Base-by-base conservation (phyloP, 441 rosid species). In the Adansonia madagascariensis region DNA sequence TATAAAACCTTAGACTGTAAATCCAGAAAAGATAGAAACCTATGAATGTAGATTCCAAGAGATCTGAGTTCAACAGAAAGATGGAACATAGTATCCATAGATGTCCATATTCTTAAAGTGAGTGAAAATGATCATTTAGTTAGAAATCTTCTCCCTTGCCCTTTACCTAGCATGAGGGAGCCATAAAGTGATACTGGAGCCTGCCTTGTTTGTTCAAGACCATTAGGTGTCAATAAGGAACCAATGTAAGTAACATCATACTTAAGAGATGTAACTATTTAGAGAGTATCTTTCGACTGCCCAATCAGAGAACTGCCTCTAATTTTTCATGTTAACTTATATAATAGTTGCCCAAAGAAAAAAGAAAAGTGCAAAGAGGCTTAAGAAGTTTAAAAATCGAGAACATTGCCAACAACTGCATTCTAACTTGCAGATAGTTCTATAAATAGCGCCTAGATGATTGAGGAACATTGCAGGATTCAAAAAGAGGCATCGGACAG, bases 21-120 rank as follows among this genome's bases (percentile, higher is more conserved):
- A 67, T 67, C 7, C 10, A 6, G 55, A 67, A 67, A 63, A 67
- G 55, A 46, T 46, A 44, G 72, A 67, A 67, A 67, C 72, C 72
- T 20, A 67, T 46, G 55, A n/a, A 44, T 20, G 56, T 44, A 9
- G 53, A 67, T 6, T 46, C 35, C 35, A 1, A 15, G 15, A 46
- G 17, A 67, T 67, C 17, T 20, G 47, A 67, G 3, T 44, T 46
- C 47, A 17, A 64, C 6, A 39, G 22, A 64, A 64, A 67, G 50
- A 65, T 10, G 18, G 27, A 65, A 65, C 50, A 41, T 41, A 41
- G 24, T 15, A 65, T n/a, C 24, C 70, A 10, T 65, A 46, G 70
- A 41, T 39, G 50, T 65, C 49, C 70, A n/a, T 65, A 22, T 65
- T 65, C 50, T 41, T 65, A 39, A 41, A 8, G 27, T 4, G 50